Conservation (phyloP, 2,329 filamentous ascomycete genomes). For the Rosellinia necatrix region DNA sequence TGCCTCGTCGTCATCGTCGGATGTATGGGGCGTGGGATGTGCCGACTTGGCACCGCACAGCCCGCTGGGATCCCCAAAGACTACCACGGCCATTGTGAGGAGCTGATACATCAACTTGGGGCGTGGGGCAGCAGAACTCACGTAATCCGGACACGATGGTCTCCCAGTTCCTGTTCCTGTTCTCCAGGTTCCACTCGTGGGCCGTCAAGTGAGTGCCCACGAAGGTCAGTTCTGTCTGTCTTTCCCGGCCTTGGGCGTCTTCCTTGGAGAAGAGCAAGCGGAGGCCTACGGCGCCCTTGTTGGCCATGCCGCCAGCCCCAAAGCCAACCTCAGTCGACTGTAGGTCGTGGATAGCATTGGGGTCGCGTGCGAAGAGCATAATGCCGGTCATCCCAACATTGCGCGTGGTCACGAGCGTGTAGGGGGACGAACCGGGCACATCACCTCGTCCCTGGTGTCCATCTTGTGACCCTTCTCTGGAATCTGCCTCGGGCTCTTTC, state of each 20-base stretch:
- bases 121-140: conserved; percentile 4
- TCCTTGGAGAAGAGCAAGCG: conserved; percentile 64
- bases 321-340: conserved; percentile 83
- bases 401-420: conserved; percentile 70
- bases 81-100: conserved; percentile 37
- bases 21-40: conserved; percentile 23
- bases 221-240: conserved; percentile 74
- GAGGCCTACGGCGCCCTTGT: conserved; percentile 89
- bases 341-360: conserved; percentile 64
- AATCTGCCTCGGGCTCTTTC: neutral
- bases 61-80: conserved; percentile 66
- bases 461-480: too few relatives aligned
- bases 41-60: conserved; percentile 31
- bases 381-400: conserved; percentile 91
- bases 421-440: conserved; percentile 50
- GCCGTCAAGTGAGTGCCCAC: conserved; percentile 87
- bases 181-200: conserved; percentile 77
- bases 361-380: conserved; percentile 77
- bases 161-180: conserved; percentile 87
- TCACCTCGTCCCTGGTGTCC: conserved; percentile 19
- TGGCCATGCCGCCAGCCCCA: conserved; percentile 86
- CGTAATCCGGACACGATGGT: conserved; percentile 74
- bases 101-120: neutral
- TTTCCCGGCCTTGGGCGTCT: conserved; percentile 38
- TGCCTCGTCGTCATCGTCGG: conserved; percentile 27